Conservation (phyloP, 257 asterid species). For the Striga asiatica region DNA sequence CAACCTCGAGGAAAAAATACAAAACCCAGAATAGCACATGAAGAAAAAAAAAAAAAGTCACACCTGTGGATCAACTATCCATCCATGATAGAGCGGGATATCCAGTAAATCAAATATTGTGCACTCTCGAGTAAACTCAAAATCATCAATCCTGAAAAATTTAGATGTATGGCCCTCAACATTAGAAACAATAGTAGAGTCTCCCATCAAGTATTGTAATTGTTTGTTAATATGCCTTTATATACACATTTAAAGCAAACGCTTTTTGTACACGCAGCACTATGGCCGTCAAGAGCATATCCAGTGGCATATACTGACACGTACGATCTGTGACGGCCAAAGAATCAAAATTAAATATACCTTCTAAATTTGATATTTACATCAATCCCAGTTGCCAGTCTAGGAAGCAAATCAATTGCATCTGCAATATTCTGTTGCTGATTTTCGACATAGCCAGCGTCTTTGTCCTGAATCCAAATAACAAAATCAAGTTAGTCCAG, state of each 20-base stretch:
- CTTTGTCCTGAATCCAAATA: conserved; percentile 54
- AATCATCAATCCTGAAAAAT: conserved; percentile 73
- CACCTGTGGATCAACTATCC: conserved; percentile 99
- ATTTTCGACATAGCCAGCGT: conserved; percentile 65
- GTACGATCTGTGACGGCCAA: not conserved
- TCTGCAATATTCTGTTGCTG: conserved; percentile 86
- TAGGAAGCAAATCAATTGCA: conserved; percentile 94
- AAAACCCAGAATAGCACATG: too few species aligned
- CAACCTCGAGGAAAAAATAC: too few species aligned
- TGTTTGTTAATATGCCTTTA: too few species aligned
- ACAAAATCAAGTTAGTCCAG: conserved; percentile 18
- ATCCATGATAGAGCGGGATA: conserved; percentile 96
- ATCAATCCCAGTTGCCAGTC: conserved; percentile 94
- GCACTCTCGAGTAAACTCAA: conserved; percentile 93
- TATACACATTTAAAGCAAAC: not conserved
- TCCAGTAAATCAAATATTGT: conserved; percentile 92
- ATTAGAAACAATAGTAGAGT: not conserved
- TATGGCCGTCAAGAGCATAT: not conserved
- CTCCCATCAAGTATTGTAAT: not conserved
- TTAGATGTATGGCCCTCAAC: not conserved
- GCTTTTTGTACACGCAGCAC: not conserved
- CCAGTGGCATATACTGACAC: not conserved
- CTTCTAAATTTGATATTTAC: conserved; percentile 79
- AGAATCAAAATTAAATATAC: conserved; percentile 23
- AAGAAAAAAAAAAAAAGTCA: too few species aligned